Base-by-base conservation (phyloP, 2,329 filamentous ascomycete species). In the Fusarium piperis region DNA sequence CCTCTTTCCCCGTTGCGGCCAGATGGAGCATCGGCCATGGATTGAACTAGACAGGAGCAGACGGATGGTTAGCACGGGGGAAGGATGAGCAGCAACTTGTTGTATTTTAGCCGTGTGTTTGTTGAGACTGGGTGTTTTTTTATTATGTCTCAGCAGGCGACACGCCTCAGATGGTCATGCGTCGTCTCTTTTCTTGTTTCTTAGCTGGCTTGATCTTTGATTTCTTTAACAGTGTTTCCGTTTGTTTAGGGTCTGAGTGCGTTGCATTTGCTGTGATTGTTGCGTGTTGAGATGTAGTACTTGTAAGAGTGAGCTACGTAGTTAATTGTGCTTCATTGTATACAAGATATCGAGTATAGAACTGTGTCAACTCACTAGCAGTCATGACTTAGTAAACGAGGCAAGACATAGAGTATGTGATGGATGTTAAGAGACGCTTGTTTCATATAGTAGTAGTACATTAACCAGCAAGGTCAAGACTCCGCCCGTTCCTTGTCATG, bases 71-170 rank as follows among this genome's bases (percentile, higher is more conserved):
- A 71, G 73, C 71, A 72, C 59, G 64, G 68, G 71, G 65, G 44
- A 44, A 68, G 65, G 69, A 72, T 71, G 74, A 80, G 78, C 73
- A 77, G 76, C 76, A 78, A 77, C 76, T 73, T 80, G 77, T 79
- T 82, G 79, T 82, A 83, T 81, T 82, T 81, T 82, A 82, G 77
- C 76, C 71, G 75, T 76, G 77, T 74, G 76, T 76, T 71, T 77
- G 75, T 73, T 76, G 77, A 78, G 78, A 76, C 75, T 68, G 69
- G 71, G 74, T 78, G 74, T 11, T 62, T 62, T 72, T 76, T 78
- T 72, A 77, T 72, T 74, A 79, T 73, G 78, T 80, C 77, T 79
- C 77, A 73, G 66, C 74, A 74, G 69, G 69, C 68, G 71, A 74
- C 67, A 74, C 73, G 75, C 77, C 74, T 72, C 75, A 74, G 75